Evolutionary conservation across 331 rosid species (phyloP).

Genomic region (Rosa hybrid): DNA sequence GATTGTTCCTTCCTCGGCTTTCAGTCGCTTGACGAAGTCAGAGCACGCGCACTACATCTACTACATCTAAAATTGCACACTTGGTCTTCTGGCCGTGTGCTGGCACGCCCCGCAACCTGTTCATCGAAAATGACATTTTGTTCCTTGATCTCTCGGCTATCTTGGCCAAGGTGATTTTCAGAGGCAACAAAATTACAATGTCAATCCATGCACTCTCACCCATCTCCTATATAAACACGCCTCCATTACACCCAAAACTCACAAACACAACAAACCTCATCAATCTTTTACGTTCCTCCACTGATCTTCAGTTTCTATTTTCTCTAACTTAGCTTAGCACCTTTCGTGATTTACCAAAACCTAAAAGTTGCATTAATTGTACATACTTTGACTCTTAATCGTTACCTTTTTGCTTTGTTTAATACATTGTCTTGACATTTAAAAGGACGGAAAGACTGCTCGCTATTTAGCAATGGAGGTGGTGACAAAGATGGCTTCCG

Average conservation of each 20-base stretch:
- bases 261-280: conserved; percentile 15
- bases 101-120: no score
- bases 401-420: background rate
- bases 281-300: background rate
- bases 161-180: no score
- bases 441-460: background rate
- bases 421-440: no score
- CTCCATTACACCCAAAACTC: conserved; percentile 11
- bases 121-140: no score
- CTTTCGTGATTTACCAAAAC: background rate
- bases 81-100: no score
- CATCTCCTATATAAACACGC: conserved; percentile 52
- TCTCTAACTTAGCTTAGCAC: background rate
- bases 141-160: no score
- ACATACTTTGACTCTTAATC: background rate
- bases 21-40: no score
- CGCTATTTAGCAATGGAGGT: conserved; percentile 51
- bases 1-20: no score
- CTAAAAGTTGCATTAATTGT: background rate
- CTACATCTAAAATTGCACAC: no score
- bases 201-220: conserved; percentile 24
- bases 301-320: background rate
- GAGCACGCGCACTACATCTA: no score
- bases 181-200: background rate
- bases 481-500: conserved; percentile 65